A percentile compares a stretch with the other conserved stretches of the same genome.
Evolutionary conservation across 1,139 yeast species (phyloP).

Genomic region (Yamadazyma trypodendri): DNA sequence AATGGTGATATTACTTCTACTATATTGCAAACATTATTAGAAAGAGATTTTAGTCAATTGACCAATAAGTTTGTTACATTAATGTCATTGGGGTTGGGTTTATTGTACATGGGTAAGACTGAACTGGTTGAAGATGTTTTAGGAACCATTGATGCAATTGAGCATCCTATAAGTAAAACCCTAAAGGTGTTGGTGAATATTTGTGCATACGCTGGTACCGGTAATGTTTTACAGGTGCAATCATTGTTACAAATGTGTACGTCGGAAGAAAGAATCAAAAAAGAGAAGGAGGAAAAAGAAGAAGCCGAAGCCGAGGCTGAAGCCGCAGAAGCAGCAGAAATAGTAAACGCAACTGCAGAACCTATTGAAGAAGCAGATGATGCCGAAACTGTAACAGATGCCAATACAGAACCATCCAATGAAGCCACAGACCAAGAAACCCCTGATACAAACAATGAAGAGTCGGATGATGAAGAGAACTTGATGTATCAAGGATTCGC

Average conservation of each 20-base stretch:
- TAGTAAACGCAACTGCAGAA: constrained; percentile 15
- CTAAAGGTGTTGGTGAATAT: constrained; percentile 88
- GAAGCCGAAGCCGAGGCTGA: constrained; percentile 20
- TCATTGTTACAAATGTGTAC: constrained; percentile 86
- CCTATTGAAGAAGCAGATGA: constrained; percentile 16
- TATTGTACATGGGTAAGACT: constrained; percentile 89
- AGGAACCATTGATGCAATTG: constrained; percentile 93
- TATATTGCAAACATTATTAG: constrained; percentile 84
- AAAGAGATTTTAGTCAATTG: constrained; percentile 75
- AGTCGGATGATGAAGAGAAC: constrained; percentile 36
- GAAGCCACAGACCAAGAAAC: constrained; percentile 24
- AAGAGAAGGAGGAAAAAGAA: constrained; percentile 35
- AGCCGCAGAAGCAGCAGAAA: constrained; percentile 34
- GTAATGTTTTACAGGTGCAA: constrained; percentile 94
- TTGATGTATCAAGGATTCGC: constrained; percentile 83
- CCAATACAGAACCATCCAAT: constrained; percentile 21
- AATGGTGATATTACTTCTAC: constrained; percentile 92
- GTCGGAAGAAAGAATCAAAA: constrained; percentile 35
- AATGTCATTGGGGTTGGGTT: constrained; percentile 88
- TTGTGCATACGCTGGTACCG: constrained; percentile 97
- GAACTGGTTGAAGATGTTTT: constrained; percentile 94
- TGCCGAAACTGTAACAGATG: constrained; percentile 9
- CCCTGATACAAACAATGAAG: constrained; percentile 17
- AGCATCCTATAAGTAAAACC: constrained; percentile 89
- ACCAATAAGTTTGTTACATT: constrained; percentile 86